These are phyloP conservation scores for Helminthosporium solani DNA, from an alignment of 2,329 filamentous ascomycete genomes.

Conservation along the genomic window DNA sequence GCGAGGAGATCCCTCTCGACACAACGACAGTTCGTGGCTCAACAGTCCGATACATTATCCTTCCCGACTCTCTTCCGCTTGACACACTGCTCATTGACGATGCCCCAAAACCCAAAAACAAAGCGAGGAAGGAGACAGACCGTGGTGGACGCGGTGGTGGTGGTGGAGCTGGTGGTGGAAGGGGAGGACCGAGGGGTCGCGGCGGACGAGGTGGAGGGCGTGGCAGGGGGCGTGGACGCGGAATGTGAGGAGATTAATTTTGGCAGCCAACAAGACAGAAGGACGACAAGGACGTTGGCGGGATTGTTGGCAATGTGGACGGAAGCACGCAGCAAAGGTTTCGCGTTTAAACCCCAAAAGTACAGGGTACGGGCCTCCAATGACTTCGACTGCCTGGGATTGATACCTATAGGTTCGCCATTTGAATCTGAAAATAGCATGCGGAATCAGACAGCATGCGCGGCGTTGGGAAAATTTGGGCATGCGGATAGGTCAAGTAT, in stretches of 20 bases:
- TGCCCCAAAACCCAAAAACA: conserved; percentile 98
- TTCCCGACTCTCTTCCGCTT: conserved; percentile 90
- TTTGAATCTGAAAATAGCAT: conserved; percentile 8
- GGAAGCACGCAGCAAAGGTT: conserved; percentile 5
- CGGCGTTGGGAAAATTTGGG: conserved; percentile 21
- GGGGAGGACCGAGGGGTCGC: conserved; percentile 51
- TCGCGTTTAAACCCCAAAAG: conserved; percentile 7
- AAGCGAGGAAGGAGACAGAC: conserved; percentile 86
- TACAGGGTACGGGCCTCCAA: conserved; percentile 18
- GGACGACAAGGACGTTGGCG: not conserved
- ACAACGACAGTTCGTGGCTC: conserved; percentile 96
- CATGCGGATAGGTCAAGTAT: conserved; percentile 18
- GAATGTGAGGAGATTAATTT: conserved; percentile 15
- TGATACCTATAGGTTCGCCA: conserved; percentile 21
- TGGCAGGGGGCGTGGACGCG: conserved; percentile 45
- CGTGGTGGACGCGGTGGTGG: conserved; percentile 50
- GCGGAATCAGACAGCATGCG: conserved; percentile 16
- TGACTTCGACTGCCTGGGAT: conserved; percentile 16
- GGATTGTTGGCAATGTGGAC: not conserved
- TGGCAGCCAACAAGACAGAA: not conserved
- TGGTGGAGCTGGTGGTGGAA: conserved; percentile 52
- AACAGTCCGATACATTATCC: conserved; percentile 94
- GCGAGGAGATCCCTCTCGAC: conserved; percentile 84
- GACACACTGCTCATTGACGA: conserved; percentile 97
- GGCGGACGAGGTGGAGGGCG: conserved; percentile 48